Percentiles rank a stretch among this genome's conserved stretches.
Conservation (phyloP, 768 basidiomycete species). For the Russula sp. region DNA sequence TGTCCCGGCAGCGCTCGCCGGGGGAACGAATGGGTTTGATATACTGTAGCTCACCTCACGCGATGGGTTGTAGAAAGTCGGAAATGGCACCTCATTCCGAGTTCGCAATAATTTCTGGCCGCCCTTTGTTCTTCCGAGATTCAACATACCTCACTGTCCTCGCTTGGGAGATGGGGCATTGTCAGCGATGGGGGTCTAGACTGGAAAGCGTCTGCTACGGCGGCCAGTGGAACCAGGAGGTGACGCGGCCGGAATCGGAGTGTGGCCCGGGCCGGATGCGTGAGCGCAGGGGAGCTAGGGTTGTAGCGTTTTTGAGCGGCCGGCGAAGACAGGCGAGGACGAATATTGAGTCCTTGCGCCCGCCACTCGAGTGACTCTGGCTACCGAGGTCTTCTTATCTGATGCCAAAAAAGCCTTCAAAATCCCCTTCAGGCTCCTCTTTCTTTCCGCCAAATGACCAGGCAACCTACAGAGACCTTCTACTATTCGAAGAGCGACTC, state of each 20-base stretch:
- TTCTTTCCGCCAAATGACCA: constrained; percentile 66
- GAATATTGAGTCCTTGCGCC: constrained; percentile 1
- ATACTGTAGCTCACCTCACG: too few species aligned
- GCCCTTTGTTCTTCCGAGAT: too few species aligned
- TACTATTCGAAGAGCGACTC: constrained; percentile 93
- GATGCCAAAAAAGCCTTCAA: constrained; percentile 31
- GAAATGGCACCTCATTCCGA: too few species aligned
- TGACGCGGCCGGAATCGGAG: too few species aligned
- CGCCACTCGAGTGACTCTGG: background rate
- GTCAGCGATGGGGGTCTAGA: too few species aligned
- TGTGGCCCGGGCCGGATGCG: background rate
- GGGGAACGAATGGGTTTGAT: too few species aligned
- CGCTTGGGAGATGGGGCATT: too few species aligned
- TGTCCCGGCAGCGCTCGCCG: too few species aligned
- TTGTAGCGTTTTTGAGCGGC: background rate
- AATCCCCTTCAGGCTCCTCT: constrained; percentile 31
- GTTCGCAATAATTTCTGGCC: too few species aligned
- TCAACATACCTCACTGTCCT: background rate
- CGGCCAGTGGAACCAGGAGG: too few species aligned
- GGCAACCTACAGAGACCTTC: constrained; percentile 79
- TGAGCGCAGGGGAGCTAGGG: background rate
- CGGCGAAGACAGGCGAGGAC: background rate
- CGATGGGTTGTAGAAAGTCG: too few species aligned
- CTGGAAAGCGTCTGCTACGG: too few species aligned
- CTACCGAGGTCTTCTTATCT: background rate